These are phyloP conservation scores for Mucor lusitanicus DNA, from an alignment of 371 early-diverging fungal genomes.

Conservation along the genomic window DNA sequence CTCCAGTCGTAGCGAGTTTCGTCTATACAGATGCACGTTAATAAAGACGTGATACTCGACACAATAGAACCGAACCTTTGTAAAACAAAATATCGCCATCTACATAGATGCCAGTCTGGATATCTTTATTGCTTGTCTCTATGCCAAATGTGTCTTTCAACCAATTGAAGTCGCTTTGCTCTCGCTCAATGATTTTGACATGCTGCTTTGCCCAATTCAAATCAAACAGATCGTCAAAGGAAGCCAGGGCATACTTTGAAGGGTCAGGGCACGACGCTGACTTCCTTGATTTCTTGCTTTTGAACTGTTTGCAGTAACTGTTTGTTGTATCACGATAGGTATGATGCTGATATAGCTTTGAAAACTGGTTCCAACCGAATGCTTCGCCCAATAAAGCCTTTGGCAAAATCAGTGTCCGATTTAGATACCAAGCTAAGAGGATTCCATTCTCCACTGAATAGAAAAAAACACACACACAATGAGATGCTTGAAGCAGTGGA, in stretches of 20 bases:
- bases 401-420: constrained; percentile 52
- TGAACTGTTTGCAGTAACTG: constrained; percentile 10
- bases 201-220: constrained; percentile 48
- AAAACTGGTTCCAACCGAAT: constrained; percentile 50
- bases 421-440: constrained; percentile 53
- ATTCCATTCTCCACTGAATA: constrained; percentile 60
- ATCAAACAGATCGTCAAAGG: constrained; percentile 50
- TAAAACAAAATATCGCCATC: constrained; percentile 50
- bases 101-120: constrained; percentile 21
- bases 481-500: neutral
- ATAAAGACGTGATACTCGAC: neutral
- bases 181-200: constrained; percentile 38
- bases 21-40: constrained; percentile 7
- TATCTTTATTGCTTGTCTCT: neutral
- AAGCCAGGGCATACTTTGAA: constrained; percentile 27
- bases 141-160: constrained; percentile 34
- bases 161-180: constrained; percentile 43
- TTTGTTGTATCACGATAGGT: constrained; percentile 30
- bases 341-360: constrained; percentile 40
- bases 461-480: neutral
- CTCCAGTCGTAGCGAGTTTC: constrained; percentile 54
- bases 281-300: constrained; percentile 5
- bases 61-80: constrained; percentile 24
- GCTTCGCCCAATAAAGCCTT: constrained; percentile 54
- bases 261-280: constrained; percentile 39